A percentile compares a stretch with the other conserved stretches of the same genome.
These are phyloP conservation scores for Chimonanthus praecox DNA, from an alignment of 164 flowering plant genomes.

Conservation along the genomic window DNA sequence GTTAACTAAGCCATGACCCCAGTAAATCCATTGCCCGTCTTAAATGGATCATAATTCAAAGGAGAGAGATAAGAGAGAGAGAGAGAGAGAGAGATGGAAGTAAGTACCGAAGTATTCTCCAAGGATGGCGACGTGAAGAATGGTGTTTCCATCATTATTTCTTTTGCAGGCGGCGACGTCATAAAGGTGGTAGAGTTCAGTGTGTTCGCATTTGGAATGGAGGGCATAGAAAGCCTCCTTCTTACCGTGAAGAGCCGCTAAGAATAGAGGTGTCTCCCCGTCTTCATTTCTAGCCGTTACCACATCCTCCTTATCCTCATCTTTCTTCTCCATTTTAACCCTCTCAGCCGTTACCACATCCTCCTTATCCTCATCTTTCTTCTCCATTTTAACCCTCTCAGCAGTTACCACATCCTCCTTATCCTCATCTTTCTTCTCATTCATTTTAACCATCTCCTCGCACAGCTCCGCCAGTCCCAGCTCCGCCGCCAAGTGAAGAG, in stretches of 20 bases:
- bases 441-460: constrained; percentile 1
- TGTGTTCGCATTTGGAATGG: neutral
- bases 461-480: constrained; percentile 15
- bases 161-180: constrained; percentile 7
- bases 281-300: neutral
- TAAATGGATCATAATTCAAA: neutral
- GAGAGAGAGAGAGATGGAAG: neutral
- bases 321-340: neutral
- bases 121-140: constrained; percentile 18
- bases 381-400: neutral
- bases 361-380: neutral
- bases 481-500: constrained; percentile 22
- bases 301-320: neutral
- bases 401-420: neutral
- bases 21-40: too few species aligned
- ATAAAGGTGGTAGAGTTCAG: rapidly evolving
- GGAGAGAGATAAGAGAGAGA: too few species aligned
- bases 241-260: constrained; percentile 18
- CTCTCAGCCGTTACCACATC: too few species aligned
- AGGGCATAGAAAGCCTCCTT: constrained; percentile 11
- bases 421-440: neutral
- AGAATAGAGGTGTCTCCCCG: constrained; percentile 20
- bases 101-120: constrained; percentile 18
- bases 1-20: too few species aligned
- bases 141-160: constrained; percentile 15